Base-by-base conservation (phyloP, 2,329 filamentous ascomycete genomes). In the Monosporascus cannonballus region DNA sequence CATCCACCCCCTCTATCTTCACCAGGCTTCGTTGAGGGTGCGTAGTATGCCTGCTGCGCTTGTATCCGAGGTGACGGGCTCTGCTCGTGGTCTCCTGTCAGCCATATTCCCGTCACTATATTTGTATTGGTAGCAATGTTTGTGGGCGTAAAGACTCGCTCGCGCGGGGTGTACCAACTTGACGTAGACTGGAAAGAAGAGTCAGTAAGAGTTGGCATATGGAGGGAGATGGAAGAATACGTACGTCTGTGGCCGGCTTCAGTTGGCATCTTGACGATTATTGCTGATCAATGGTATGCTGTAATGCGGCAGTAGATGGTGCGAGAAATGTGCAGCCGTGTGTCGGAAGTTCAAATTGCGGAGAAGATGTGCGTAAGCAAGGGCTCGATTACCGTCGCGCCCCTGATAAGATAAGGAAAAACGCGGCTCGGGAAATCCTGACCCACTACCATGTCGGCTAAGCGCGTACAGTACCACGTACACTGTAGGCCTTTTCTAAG, bases 231-330 rank as follows among this genome's bases (percentile, higher is more conserved):
- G 9, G 9, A 30, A 9, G 4, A 14, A n/a, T 6, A 46, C 55
- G 53, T 30, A 57, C 55, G 49, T 51, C 55, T 55, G 51, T 56
- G 55, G 6, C 55, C 55, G 20, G 47, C 42, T 57, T 57, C 54
- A 47, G 54, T 52, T 3, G 51, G 52, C 54, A 58, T 58, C 47
- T 52, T 56, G 41, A 46, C 34, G 15, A 6, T n/a, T 18, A 7
- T 30, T 14, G 27, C 27, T 4, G 27, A 11, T 27, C 8, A 27
- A 11, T 27, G 27, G 27, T 4, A 30, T 14, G 9, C 11, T 11
- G 27, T 11, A 30, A 9, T 30, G 27, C 27, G 27, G 9, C 27
- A 11, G 9, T 4, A 9, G 27, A 11, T 9, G 8, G 8, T 2
- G 27, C 2, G 4, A 11, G 27, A 27, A 9, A 27, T 11, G 27